Base-by-base conservation (phyloP, 1,139 yeast genomes). In the Debaryomyces psychrophilus region DNA sequence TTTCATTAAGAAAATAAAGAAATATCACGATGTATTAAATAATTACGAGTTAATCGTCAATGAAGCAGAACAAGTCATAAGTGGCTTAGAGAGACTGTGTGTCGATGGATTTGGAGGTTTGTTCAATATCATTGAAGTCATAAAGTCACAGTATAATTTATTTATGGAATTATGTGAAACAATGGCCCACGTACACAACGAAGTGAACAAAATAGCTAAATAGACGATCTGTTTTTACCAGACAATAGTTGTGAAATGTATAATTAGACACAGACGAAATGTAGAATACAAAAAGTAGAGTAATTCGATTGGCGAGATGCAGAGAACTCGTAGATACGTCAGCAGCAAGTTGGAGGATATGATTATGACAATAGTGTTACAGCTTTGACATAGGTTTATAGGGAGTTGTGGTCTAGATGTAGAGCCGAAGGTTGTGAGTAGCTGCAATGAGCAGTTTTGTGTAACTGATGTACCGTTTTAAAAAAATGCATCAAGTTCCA, bases 121-220 rank as follows among this genome's bases (percentile, higher is more conserved):
- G 47, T 77, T 78, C 49, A 74, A 72, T 53, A 75, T 87, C 18
- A 77, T 85, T 25, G 76, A 76, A 40, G 87, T 96, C 0, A 76
- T 93, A 27, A 83, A 85, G 55, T 90, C 87, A 55, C 97, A 92
- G 67, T 90, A 90, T 64, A 75, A 77, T 46, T 73, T 92, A 52
- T 92, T 92, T 66, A 88, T 93, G 92, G 96, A 90, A 58, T 76
- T 90, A 44, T 92, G 97, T 48, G 95, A 90, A 65, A 79, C 84
- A 29, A 85, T 92, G 59, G 98, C 98, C 2, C 96, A 87, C 58
- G 69, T 90, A 44, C 98, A 93, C 67, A 90, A 86, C 56, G 83
- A 82, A 50, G 55, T 67, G 17, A 59, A 56, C 44, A 63, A 57
- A 48, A 43, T 58, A 35, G 43, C 50, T 14, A 57, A 57, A 46